Evolutionary conservation across 2,329 filamentous ascomycete species (phyloP), one percentile per base, ranked within the genome.

Genomic region (Boeremia lycopersici): DNA sequence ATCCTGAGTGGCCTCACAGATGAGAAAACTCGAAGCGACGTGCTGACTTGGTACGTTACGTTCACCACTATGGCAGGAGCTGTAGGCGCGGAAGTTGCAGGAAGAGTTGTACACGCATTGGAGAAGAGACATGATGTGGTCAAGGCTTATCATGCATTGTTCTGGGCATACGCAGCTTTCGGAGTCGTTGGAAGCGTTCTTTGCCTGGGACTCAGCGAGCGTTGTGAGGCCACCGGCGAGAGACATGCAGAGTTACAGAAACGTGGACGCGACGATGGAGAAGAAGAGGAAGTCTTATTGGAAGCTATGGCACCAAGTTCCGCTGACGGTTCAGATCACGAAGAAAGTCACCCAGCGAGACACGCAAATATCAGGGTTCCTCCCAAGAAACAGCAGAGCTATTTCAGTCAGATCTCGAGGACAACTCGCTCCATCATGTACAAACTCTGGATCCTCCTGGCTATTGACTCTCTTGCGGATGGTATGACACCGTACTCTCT

Each of bases 371-470:
- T 61, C 36, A 45, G 55, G 23, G 28, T 49, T 7, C 48, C 48
- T 13, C 54, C 56, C 10, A 48, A 49, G 10, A 62, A 74, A 71
- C 60, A 78, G 71, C 60, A 62, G 44, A 62, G 62, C 30, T 72
- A 70, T 49, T 73, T 89, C 35, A 65, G 65, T 31, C 72, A 84
- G 56, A 87, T 89, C 46, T 88, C 86, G 0, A 69, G 74, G 1
- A 74, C 81, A 12, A 87, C 86, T 0, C 78, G 82, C 11, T 78
- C 76, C 1, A 79, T 85, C 64, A 86, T 89, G 81, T 84, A 83
- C 70, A 84, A 84, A 45, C 76, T 89, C 3, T 89, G 86, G 84
- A 81, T 87, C 54, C 79, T 89, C 7, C 78, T 89, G 9, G 80
- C 82, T 19, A 76, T 89, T 23, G 87, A 89, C 71, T 86, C 84